Conservation (phyloP, 2,329 filamentous ascomycete species). For the Neophaeococcomyces mojaviensis region DNA sequence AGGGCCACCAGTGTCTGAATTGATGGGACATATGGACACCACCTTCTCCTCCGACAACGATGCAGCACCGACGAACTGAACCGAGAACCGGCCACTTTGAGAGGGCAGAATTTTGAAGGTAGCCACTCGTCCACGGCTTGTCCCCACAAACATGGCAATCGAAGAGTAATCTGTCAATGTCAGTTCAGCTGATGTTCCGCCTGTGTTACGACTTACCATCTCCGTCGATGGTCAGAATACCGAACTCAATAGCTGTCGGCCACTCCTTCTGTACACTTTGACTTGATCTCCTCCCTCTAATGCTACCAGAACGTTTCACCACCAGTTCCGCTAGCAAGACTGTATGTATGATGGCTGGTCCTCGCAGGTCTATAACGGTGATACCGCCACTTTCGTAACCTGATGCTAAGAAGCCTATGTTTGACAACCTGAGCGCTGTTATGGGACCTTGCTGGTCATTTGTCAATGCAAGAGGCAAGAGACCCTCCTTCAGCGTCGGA, state of each 20-base stretch:
- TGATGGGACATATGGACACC: constrained; percentile 70
- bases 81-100: constrained; percentile 60
- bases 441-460: constrained; percentile 77
- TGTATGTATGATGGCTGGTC: constrained; percentile 74
- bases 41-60: constrained; percentile 59
- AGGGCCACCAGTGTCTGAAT: constrained; percentile 66
- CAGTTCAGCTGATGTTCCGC: constrained; percentile 17
- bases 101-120: constrained; percentile 87
- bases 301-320: constrained; percentile 68
- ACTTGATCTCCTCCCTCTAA: constrained; percentile 38
- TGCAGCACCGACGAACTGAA: constrained; percentile 61
- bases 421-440: constrained; percentile 73
- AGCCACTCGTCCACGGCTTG: constrained; percentile 70
- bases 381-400: constrained; percentile 78
- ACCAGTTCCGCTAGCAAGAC: constrained; percentile 64
- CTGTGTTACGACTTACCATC: constrained; percentile 48
- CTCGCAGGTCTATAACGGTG: constrained; percentile 77
- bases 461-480: constrained; percentile 73
- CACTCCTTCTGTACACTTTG: constrained; percentile 56
- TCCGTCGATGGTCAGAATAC: constrained; percentile 85
- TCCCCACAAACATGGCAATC: constrained; percentile 86
- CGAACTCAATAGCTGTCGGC: constrained; percentile 79
- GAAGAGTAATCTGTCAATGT: constrained; percentile 67
- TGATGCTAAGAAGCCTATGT: constrained; percentile 83
- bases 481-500: constrained; percentile 64